Base-by-base conservation (phyloP, 805 yeast genomes). In the Sugiyamaella valdiviana region DNA sequence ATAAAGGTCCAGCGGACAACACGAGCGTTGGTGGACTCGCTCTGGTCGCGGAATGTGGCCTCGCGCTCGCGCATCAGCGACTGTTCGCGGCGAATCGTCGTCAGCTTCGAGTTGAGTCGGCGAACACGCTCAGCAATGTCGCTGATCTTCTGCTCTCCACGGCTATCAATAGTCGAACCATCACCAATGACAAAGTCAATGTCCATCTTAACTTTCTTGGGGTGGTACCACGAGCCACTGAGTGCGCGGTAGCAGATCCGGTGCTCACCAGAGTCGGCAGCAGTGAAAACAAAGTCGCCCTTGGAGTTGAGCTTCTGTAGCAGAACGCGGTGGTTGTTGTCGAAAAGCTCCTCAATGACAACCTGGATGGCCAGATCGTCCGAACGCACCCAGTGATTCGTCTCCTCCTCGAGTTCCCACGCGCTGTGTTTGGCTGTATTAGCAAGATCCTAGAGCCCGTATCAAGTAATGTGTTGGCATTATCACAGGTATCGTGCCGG, bases 251-350 rank as follows among this genome's bases (percentile, higher is more conserved):
- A 70, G 68, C 97, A 89, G 58, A 90, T 75, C 59, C 76, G 75
- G 72, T 89, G 96, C 63, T 85, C 95, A 36, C 96, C 96, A 9
- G 83, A 71, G 46, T 85, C 95, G 41, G 80, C 69, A 1, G 96
- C 85, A 10, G 90, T 83, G 71, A 86, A 89, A 24, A 89, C 75
- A 65, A 87, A 85, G 52, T 82, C 82, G 14, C 88, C 85, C 36
- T 64, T 66, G 10, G 85, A 69, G 2, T 74, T 56, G 22, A 81
- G 78, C 59, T 73, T 78, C 64, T 87, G 95, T 51, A 73, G 65
- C 35, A 81, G 82, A 21, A 88, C 95, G 50, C 82, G 73, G 65
- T 90, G 91, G 65, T 85, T 78, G 62, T 82, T 80, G 67, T 88
- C 95, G 60, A 90, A 90, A 2, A 85, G 77, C 67, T 85, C 93